These are phyloP conservation scores for Fistulina hepatica DNA, from an alignment of 1,284 basidiomycete species.

Conservation along the genomic window DNA sequence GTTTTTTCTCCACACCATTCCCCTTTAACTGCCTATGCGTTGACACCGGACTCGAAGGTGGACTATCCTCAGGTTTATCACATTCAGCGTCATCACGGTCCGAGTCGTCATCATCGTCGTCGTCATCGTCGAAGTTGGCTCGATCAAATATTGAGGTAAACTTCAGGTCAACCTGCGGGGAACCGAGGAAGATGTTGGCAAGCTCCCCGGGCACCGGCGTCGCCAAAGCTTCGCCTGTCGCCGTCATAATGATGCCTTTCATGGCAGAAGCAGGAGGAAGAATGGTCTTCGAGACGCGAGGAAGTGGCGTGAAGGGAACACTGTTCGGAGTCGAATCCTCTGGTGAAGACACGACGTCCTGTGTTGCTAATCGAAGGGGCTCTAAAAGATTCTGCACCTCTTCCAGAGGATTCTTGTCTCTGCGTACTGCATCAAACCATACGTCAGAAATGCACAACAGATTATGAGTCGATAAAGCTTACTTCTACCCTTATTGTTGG, in stretches of 20 bases:
- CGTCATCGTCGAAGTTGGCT: slow-evolving; percentile 39
- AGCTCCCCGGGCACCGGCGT: slow-evolving; percentile 59
- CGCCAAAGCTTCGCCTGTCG: slow-evolving; percentile 56
- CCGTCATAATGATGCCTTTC: slow-evolving; percentile 70
- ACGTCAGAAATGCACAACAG: slow-evolving; percentile 9
- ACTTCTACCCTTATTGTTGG: slow-evolving; percentile 24
- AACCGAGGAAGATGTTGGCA: slow-evolving; percentile 49
- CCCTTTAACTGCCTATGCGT: slow-evolving; percentile 10
- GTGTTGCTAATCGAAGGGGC: slow-evolving; percentile 31
- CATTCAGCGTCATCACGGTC: slow-evolving; percentile 17
- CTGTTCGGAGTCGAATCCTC: slow-evolving; percentile 5
- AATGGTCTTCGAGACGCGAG: slow-evolving; percentile 18
- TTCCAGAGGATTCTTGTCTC: slow-evolving; percentile 53
- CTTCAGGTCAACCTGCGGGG: slow-evolving; percentile 55
- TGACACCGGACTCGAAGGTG: slow-evolving; percentile 20
- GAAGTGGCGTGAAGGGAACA: slow-evolving; percentile 24
- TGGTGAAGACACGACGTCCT: slow-evolving; percentile 5
- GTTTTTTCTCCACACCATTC: slow-evolving; percentile 15
- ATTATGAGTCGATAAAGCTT: slow-evolving; percentile 1
- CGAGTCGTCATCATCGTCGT: slow-evolving; percentile 27
- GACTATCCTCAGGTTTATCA: slow-evolving; percentile 8
- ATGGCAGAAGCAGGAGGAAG: slow-evolving; percentile 49
- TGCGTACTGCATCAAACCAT: slow-evolving; percentile 15
- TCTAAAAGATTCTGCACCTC: slow-evolving; percentile 62
- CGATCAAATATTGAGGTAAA: slow-evolving; percentile 69